Evolutionary conservation across 805 yeast genomes (phyloP), one percentile per base, ranked within the genome.

Genomic region (Ogataea polymorpha): DNA sequence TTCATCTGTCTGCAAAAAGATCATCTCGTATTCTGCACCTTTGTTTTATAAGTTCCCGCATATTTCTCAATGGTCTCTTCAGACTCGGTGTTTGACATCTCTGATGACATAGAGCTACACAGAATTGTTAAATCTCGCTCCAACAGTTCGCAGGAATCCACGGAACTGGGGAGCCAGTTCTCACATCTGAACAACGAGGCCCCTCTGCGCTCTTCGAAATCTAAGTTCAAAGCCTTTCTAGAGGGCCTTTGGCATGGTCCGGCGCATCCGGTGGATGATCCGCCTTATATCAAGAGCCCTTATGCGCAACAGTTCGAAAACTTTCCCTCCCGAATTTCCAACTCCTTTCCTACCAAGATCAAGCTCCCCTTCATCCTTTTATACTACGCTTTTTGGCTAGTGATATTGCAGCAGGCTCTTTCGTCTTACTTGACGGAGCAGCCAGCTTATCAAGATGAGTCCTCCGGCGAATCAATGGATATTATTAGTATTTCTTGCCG

Each of bases 171-270:
- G 9, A 27, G 32, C 24, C 20, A n/a, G 23, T 23, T 39, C 24
- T 42, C 32, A 37, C 29, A 38, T 10, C 26, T 17, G 27, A 25
- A 26, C 26, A 26, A 12, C 35, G 25, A 21, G 3, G 24, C 42
- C 16, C 24, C 23, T 8, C 15, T 24, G 2, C 23, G 13, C 18
- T 23, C 14, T 2, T 1, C 30, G 11, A 32, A 25, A 10, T 15
- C 29, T 13, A 50, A 40, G 11, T 3, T 34, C 3, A 40, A 26
- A 5, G 20, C 34, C 13, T 53, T 53, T 20, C 27, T 44, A n/a
- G 9, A 21, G 14, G 53, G 49, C 15, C 17, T 76, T 1, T 76
- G 85, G 82, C 40, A 62, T n/a, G 87, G 89, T 1, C 87, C 88
- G 0, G 51, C 45, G 2, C 48, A 51, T 2, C 71, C 77, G 1